phyloP scores from a whole-genome alignment of 345 rosid species.

The Populus pruinosa region DNA sequence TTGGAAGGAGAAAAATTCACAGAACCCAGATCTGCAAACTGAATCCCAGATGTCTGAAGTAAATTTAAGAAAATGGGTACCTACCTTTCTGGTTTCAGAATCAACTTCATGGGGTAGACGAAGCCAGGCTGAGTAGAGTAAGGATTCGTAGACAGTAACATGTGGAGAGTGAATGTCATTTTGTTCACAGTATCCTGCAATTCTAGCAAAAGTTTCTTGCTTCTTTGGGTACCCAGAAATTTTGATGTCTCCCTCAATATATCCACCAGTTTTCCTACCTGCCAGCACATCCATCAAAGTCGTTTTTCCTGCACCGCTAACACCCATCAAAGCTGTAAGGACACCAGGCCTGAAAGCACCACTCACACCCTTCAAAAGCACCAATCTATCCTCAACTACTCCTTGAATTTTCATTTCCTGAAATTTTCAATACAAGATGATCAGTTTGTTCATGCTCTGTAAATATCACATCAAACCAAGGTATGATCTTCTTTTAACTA shows the following conservation, averaged over 20 bases:
- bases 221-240: conserved; percentile 75
- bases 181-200: conserved; percentile 77
- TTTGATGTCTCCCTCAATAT: conserved; percentile 57
- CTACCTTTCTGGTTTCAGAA: conserved; percentile 52
- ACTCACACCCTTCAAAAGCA: conserved; percentile 62
- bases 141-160: conserved; percentile 69
- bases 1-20: neutral
- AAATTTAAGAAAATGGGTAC: neutral
- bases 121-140: conserved; percentile 77
- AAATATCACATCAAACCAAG: neutral
- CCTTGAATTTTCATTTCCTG: conserved; percentile 66
- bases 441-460: neutral
- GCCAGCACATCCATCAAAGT: conserved; percentile 87
- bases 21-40: neutral
- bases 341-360: conserved; percentile 86
- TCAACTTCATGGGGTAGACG: conserved; percentile 51
- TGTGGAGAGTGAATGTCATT: conserved; percentile 77
- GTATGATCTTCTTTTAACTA: neutral
- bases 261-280: conserved; percentile 83
- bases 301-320: conserved; percentile 84
- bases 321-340: conserved; percentile 79
- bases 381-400: conserved; percentile 51
- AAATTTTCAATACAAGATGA: conserved; percentile 4
- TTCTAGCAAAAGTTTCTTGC: conserved; percentile 80
- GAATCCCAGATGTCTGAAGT: neutral